Evolutionary conservation across 805 yeast species (phyloP).

Genomic region (Starmerella bacillaris): DNA sequence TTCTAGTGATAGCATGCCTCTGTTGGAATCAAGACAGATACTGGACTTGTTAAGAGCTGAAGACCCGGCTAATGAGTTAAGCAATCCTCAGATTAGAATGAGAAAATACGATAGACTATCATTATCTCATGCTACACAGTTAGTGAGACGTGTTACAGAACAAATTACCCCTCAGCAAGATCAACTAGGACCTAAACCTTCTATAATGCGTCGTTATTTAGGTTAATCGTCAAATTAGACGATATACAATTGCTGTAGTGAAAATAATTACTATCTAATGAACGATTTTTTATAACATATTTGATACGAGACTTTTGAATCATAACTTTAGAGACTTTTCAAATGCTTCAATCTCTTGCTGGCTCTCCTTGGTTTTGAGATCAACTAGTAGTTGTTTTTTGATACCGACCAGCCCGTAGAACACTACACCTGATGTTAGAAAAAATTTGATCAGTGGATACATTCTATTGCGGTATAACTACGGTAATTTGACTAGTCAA

Average conservation of each 20-base stretch:
- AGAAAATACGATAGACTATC: conserved; percentile 57
- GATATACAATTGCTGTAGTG: too few species aligned
- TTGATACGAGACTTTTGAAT: too few species aligned
- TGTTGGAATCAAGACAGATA: conserved; percentile 62
- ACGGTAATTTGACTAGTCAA: too few species aligned
- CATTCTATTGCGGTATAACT: too few species aligned
- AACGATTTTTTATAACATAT: too few species aligned
- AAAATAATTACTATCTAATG: too few species aligned
- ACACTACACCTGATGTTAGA: conserved; percentile 14
- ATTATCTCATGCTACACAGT: conserved; percentile 37
- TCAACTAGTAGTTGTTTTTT: conserved; percentile 10
- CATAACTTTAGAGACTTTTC: too few species aligned
- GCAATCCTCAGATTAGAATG: conserved; percentile 35
- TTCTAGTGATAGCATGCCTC: conserved; percentile 42
- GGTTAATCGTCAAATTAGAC: too few species aligned
- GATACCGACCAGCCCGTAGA: conserved; percentile 16
- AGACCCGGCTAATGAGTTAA: conserved; percentile 41
- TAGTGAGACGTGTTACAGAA: conserved; percentile 5
- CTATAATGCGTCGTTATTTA: conserved; percentile 1
- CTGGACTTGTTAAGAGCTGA: conserved; percentile 45
- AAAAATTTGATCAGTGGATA: conserved; percentile 12
- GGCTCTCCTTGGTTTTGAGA: conserved; percentile 1
- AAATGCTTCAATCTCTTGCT: conserved; percentile 6
- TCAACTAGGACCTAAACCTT: neutral
- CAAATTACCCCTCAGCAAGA: neutral